Percentiles rank a stretch among this genome's conserved stretches.
Conservation (phyloP, 805 yeast genomes). For the Spathaspora hagerdaliae region DNA sequence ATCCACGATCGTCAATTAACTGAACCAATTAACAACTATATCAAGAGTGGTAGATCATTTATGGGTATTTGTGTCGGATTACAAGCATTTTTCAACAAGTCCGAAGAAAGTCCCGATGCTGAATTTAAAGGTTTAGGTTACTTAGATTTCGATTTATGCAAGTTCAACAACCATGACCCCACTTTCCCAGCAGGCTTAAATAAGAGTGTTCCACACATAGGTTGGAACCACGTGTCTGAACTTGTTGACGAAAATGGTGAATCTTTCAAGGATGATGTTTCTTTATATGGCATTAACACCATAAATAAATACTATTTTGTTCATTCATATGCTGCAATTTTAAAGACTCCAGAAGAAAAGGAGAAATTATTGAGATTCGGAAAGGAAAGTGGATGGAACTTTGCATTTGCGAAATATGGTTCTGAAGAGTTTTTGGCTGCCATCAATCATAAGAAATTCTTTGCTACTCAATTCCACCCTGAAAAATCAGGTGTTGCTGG, state of each 20-base stretch:
- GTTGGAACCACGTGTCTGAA: conserved; percentile 70
- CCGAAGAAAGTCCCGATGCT: conserved; percentile 62
- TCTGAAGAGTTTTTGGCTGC: conserved; percentile 82
- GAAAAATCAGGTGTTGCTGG: conserved; percentile 96
- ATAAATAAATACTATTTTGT: conserved; percentile 84
- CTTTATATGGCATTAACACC: conserved; percentile 63
- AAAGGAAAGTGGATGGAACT: conserved; percentile 55
- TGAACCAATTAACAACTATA: conserved; percentile 62
- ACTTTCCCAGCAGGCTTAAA: conserved; percentile 24
- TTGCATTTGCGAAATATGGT: conserved; percentile 72
- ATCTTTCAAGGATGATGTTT: conserved; percentile 17
- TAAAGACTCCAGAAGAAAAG: conserved; percentile 26
- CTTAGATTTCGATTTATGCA: conserved; percentile 43
- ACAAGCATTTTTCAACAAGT: conserved; percentile 73
- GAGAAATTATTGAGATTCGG: conserved; percentile 10
- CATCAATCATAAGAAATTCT: conserved; percentile 65
- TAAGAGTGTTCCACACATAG: conserved; percentile 94
- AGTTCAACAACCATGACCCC: conserved; percentile 48
- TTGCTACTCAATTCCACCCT: conserved; percentile 99
- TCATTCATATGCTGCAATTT: conserved; percentile 83
- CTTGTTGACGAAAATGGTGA: conserved; percentile 17
- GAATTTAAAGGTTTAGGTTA: conserved; percentile 43
- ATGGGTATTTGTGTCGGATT: conserved; percentile 99
- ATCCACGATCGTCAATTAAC: conserved; percentile 58
- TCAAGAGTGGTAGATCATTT: conserved; percentile 73